phyloP scores from a whole-genome alignment of 257 asterid species.

The Solanum gandarillasii region DNA sequence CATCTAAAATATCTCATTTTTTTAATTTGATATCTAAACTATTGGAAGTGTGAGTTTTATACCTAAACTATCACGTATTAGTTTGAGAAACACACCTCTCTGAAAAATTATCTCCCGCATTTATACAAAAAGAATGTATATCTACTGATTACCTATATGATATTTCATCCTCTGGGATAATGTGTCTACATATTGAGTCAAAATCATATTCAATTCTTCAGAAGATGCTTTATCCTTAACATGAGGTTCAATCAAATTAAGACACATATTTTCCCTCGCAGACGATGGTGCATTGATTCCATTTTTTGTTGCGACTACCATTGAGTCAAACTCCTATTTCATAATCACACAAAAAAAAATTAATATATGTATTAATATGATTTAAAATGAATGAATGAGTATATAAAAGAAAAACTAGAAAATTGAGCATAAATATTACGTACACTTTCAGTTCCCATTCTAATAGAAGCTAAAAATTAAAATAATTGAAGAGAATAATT shows the following conservation, averaged over 20 bases:
- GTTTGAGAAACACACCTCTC: no score
- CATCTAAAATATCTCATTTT: no score
- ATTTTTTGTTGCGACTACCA: background rate
- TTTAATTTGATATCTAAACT: no score
- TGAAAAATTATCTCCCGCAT: no score
- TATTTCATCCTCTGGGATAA: background rate
- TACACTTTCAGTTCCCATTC: background rate
- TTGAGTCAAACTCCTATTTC: background rate
- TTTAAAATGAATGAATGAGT: background rate
- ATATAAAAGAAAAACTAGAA: background rate
- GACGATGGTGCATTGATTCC: background rate
- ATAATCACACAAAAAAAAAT: background rate
- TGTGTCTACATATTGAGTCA: background rate
- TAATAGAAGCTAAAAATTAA: background rate
- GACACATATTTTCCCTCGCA: background rate
- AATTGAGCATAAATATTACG: background rate
- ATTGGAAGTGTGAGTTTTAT: no score
- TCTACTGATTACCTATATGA: background rate
- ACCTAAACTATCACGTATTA: no score
- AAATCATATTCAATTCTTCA: background rate
- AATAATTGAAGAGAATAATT: background rate
- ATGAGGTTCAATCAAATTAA: background rate
- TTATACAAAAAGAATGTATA: no score
- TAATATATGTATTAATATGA: background rate
- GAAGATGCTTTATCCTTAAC: background rate